Evolutionary conservation across 1,284 basidiomycete species (phyloP).

Genomic region (Taiwanofungus camphoratus): DNA sequence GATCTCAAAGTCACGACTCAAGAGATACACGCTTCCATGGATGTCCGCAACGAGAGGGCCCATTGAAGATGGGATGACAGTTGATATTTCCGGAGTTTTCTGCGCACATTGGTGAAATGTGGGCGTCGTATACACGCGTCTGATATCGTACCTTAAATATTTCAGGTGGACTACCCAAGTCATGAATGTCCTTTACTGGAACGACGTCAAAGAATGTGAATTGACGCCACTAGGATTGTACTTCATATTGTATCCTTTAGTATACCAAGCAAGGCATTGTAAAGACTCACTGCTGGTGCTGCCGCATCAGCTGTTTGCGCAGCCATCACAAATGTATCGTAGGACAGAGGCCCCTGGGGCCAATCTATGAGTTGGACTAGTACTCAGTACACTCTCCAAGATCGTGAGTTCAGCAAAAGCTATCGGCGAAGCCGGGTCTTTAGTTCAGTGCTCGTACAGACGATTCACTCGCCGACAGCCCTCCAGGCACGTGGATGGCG

Average conservation of each 20-base stretch:
- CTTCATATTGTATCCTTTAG: not conserved
- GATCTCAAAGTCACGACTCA: conserved; percentile 73
- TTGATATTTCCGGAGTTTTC: conserved; percentile 70
- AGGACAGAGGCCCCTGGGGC: too few relatives aligned
- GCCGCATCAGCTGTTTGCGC: conserved; percentile 20
- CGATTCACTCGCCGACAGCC: too few relatives aligned
- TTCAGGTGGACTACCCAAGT: conserved; percentile 68
- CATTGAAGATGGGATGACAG: conserved; percentile 51
- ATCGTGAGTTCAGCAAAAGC: too few relatives aligned
- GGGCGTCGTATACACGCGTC: not conserved
- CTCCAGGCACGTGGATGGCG: too few relatives aligned
- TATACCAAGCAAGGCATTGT: not conserved
- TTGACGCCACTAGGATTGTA: conserved; percentile 63
- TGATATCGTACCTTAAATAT: conserved; percentile 58
- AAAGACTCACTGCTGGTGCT: conserved; percentile 35
- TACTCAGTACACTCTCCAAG: too few relatives aligned
- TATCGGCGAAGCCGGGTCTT: too few relatives aligned
- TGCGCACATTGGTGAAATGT: conserved; percentile 26
- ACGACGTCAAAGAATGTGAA: conserved; percentile 79
- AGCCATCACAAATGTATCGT: too few relatives aligned
- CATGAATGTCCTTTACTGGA: conserved; percentile 75
- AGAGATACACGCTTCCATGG: conserved; percentile 71
- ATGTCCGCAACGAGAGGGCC: conserved; percentile 76
- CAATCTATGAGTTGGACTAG: too few relatives aligned
- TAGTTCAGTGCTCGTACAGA: too few relatives aligned